Base-by-base conservation (phyloP, 2,329 filamentous ascomycete genomes). In the Xylaria multiplex region DNA sequence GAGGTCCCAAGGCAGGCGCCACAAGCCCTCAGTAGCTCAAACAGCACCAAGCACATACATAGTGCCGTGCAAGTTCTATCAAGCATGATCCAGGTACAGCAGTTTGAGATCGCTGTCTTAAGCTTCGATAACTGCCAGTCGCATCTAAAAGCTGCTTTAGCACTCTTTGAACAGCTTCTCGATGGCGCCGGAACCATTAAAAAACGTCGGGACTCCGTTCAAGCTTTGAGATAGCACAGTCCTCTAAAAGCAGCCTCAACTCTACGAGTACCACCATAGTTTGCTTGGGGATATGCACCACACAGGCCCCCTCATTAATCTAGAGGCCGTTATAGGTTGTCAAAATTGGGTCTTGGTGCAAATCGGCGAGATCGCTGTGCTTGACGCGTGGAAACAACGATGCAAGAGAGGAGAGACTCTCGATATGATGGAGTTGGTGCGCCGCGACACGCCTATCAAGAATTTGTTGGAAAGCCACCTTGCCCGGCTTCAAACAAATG, bases 1-100 rank as follows among this genome's bases (percentile, higher is more conserved):
- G 67, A 49, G 22, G 35, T 71, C 3, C 55, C 73, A 14, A 63
- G 70, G 57, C 64, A 65, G n/a, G 60, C 72, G 19, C 58, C 74
- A 13, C 70, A 74, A 57, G 66, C 71, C 14, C 68, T 75, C 32
- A 59, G 53, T n/a, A 59, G 60, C 30, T 66, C 68, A 7, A 53
- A 40, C 19, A 59, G 73, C 46, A 35, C 59, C 13, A 70, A 66
- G 19, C 70, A 74, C 42, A 9, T 70, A 35, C 70, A 71, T 30
- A 68, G 72, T 7, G 70, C 72, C 14, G 72, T 68, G 8, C 67
- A 70, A 11, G 68, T 78, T n/a, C 61, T 80, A 65, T 72, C 73
- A 57, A 75, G 74, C 64, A 77, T 80, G 55, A 72, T 79, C 60
- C 78, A 79, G 54, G 59, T 79, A 9, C 75, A 77, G 45, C 71